These are phyloP conservation scores for Aspergillus transmontanensis DNA, from an alignment of 2,329 filamentous ascomycete species.

Conservation along the genomic window DNA sequence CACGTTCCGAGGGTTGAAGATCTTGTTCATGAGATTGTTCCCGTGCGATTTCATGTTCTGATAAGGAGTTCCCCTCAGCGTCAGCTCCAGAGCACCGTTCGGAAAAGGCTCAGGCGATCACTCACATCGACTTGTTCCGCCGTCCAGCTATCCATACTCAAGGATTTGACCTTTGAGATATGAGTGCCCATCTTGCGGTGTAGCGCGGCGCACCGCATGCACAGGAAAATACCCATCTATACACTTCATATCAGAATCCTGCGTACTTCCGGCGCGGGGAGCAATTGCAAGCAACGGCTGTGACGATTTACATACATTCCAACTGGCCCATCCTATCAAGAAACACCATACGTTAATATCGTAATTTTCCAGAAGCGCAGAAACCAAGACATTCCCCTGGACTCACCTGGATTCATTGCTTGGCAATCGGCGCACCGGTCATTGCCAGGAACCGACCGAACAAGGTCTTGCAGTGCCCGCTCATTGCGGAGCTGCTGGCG, in stretches of 20 bases:
- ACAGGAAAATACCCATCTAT: conserved; percentile 91
- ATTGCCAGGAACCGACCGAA: conserved; percentile 83
- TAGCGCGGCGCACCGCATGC: conserved; percentile 93
- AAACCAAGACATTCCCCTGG: not conserved
- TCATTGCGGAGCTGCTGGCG: conserved; percentile 98
- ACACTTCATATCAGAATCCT: not conserved
- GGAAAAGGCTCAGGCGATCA: conserved; percentile 15
- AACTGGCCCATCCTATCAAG: conserved; percentile 83
- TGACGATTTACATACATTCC: conserved; percentile 70
- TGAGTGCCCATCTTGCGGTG: conserved; percentile 97
- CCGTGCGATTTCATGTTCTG: conserved; percentile 94
- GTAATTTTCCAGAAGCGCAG: not conserved
- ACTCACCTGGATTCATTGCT: conserved; percentile 84
- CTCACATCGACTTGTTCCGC: conserved; percentile 93
- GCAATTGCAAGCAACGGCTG: not conserved
- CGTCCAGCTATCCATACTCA: conserved; percentile 98
- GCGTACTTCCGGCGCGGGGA: not conserved
- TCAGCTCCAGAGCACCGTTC: not conserved
- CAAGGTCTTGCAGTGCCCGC: conserved; percentile 83
- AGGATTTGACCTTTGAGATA: conserved; percentile 96
- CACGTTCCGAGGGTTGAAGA: conserved; percentile 83
- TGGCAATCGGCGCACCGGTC: conserved; percentile 92
- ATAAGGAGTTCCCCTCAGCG: not conserved
- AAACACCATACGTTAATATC: conserved; percentile 9
- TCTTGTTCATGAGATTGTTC: conserved; percentile 81